phyloP scores from a whole-genome alignment of 139 green algal genomes.

The Ettlia oleoabundans region DNA sequence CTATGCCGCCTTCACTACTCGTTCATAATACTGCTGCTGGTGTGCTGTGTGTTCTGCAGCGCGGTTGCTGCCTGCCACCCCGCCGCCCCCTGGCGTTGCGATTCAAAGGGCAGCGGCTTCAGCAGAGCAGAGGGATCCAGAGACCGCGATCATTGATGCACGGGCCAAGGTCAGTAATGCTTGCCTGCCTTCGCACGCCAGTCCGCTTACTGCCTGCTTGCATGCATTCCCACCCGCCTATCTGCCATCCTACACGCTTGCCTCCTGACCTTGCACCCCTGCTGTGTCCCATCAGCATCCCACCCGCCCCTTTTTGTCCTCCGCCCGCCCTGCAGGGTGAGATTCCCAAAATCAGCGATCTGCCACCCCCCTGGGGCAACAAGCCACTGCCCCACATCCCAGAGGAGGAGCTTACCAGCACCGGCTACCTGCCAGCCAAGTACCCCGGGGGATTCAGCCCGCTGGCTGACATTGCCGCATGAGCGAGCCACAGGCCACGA shows the following conservation, averaged over 20 bases:
- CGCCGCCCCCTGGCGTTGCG: slow-evolving; percentile 46
- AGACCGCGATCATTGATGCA: slow-evolving; percentile 59
- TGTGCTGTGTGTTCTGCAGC: neutral
- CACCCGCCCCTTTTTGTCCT: neutral
- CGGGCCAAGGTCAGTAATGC: slow-evolving; percentile 26
- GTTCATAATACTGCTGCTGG: neutral
- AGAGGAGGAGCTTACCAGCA: slow-evolving; percentile 1
- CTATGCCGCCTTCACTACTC: too few species aligned
- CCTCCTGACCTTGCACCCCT: neutral
- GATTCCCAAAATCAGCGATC: slow-evolving; percentile 52
- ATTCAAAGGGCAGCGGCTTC: slow-evolving; percentile 27
- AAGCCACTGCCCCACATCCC: slow-evolving; percentile 17
- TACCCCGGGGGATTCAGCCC: slow-evolving; percentile 39
- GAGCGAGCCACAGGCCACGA: too few species aligned
- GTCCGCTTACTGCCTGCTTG: neutral
- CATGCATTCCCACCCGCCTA: neutral
- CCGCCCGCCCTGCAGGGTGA: slow-evolving; percentile 35
- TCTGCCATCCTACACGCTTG: neutral
- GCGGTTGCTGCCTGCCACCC: slow-evolving; percentile 36
- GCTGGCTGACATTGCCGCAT: slow-evolving; percentile 26
- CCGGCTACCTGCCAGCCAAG: slow-evolving; percentile 41
- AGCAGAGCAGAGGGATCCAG: slow-evolving; percentile 60
- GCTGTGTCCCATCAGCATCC: neutral
- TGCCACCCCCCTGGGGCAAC: slow-evolving; percentile 59
- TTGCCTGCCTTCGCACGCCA: too few species aligned